Evolutionary conservation across 371 early-diverging fungal species (phyloP).

Genomic region (Mortierella sp.): DNA sequence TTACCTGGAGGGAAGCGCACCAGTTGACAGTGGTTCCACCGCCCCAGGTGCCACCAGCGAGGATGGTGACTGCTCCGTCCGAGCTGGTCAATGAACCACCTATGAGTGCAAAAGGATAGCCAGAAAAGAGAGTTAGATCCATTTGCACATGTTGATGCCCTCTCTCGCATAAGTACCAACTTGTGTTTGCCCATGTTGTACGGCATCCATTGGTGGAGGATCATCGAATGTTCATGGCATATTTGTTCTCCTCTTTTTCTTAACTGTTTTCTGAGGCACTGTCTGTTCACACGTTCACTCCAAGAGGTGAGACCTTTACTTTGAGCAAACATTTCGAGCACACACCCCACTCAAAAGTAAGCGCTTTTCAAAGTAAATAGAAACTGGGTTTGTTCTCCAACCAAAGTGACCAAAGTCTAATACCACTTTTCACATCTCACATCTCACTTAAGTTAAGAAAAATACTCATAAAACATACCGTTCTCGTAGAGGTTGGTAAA

Average conservation of each 20-base stretch:
- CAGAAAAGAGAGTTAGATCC: not conserved
- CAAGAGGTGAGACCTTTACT: constrained; percentile 9
- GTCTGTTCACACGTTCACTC: too few relatives aligned
- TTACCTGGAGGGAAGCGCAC: constrained; percentile 79
- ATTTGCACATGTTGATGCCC: not conserved
- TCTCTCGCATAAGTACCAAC: not conserved
- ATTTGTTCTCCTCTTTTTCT: not conserved
- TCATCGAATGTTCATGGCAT: not conserved
- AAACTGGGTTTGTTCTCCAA: constrained; percentile 8
- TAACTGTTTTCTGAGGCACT: not conserved
- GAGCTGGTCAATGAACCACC: constrained; percentile 60
- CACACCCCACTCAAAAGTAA: not conserved
- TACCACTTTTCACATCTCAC: not conserved
- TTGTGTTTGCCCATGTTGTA: not conserved
- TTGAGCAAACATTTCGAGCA: constrained; percentile 7
- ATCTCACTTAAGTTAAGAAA: not conserved
- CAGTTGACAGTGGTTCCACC: constrained; percentile 81
- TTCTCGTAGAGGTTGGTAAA: constrained; percentile 67
- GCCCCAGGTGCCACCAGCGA: constrained; percentile 79
- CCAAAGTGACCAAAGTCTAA: constrained; percentile 7
- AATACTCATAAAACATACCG: constrained; percentile 23
- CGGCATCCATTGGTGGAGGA: not conserved
- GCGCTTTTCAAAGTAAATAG: not conserved
- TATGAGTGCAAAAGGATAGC: not conserved
- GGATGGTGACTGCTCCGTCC: constrained; percentile 65